These are phyloP conservation scores for Hondaea fermentalgiana DNA, from an alignment of 108 stramenopile genomes.

Conservation along the genomic window DNA sequence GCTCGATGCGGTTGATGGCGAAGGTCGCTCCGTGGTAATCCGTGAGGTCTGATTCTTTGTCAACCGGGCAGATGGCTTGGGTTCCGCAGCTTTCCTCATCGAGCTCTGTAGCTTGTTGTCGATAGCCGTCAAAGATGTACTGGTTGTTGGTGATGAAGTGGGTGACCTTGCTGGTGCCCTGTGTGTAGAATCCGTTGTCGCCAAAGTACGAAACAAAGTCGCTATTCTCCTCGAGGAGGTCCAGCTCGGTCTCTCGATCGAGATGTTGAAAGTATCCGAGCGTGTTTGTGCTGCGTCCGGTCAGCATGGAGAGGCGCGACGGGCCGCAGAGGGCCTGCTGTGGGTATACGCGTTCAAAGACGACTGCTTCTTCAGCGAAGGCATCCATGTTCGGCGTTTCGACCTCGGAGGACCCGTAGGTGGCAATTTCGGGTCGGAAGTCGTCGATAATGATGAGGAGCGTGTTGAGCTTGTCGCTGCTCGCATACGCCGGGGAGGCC, in stretches of 20 bases:
- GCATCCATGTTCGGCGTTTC: not conserved
- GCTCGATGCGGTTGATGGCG: not conserved
- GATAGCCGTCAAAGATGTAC: not conserved
- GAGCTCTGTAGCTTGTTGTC: not conserved
- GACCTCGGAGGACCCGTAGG: not conserved
- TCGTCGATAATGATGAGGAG: not conserved
- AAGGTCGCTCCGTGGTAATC: not conserved
- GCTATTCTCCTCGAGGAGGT: not conserved
- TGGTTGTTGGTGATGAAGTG: slow-evolving; percentile 11
- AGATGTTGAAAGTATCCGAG: not conserved
- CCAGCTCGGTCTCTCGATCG: not conserved
- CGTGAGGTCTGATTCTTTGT: not conserved
- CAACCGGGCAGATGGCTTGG: not conserved
- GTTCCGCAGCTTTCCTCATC: not conserved
- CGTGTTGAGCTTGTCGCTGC: not conserved
- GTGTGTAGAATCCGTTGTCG: not conserved
- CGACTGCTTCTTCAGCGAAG: not conserved
- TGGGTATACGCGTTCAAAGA: not conserved
- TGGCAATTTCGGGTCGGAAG: not conserved
- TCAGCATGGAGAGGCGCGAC: not conserved
- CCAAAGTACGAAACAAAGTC: not conserved
- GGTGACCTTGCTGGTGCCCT: not conserved
- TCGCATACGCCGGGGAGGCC: too few species aligned
- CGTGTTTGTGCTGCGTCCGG: not conserved
- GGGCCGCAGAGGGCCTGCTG: not conserved